These are phyloP conservation scores for Xerocomus spinulosus DNA, from an alignment of 768 basidiomycete species.

Conservation along the genomic window DNA sequence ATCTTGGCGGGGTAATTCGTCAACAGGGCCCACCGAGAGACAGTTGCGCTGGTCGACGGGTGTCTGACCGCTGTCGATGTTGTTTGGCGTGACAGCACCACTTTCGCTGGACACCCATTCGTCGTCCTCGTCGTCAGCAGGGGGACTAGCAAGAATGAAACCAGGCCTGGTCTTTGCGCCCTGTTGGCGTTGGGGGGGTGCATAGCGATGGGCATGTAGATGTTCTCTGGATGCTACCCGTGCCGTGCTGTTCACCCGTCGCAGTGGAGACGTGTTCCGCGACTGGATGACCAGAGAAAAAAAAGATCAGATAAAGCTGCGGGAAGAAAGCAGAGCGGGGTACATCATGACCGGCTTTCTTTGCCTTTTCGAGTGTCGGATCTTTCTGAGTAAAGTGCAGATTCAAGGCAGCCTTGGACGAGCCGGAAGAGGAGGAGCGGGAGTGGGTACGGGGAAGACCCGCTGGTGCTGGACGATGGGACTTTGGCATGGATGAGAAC, in stretches of 20 bases:
- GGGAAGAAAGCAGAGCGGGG: slow-evolving; percentile 15
- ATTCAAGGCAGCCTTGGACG: slow-evolving; percentile 53
- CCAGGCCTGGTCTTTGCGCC: slow-evolving; percentile 43
- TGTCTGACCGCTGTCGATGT: slow-evolving; percentile 36
- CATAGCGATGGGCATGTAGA: slow-evolving; percentile 33
- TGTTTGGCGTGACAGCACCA: slow-evolving; percentile 63
- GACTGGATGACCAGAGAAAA: slow-evolving; percentile 13
- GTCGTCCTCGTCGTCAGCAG: slow-evolving; percentile 56
- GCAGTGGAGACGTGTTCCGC: slow-evolving; percentile 25
- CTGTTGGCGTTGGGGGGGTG: slow-evolving; percentile 29
- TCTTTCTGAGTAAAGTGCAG: slow-evolving; percentile 72
- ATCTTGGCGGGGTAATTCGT: slow-evolving; percentile 24
- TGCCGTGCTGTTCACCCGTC: slow-evolving; percentile 26
- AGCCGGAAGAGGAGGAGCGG: slow-evolving; percentile 51
- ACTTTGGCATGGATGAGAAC: slow-evolving; percentile 43
- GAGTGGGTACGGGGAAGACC: slow-evolving; percentile 57
- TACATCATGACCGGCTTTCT: slow-evolving; percentile 47
- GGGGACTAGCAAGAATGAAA: slow-evolving; percentile 54
- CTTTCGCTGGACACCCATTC: slow-evolving; percentile 80
- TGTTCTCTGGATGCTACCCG: slow-evolving; percentile 29
- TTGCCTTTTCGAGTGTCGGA: slow-evolving; percentile 44
- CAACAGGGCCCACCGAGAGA: slow-evolving; percentile 9
- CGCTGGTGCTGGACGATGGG: slow-evolving; percentile 42
- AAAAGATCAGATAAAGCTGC: slow-evolving; percentile 11
- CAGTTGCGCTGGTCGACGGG: slow-evolving; percentile 26